phyloP scores from a whole-genome alignment of 2,329 filamentous ascomycete genomes.

The Scleromitrula shiraiana region DNA sequence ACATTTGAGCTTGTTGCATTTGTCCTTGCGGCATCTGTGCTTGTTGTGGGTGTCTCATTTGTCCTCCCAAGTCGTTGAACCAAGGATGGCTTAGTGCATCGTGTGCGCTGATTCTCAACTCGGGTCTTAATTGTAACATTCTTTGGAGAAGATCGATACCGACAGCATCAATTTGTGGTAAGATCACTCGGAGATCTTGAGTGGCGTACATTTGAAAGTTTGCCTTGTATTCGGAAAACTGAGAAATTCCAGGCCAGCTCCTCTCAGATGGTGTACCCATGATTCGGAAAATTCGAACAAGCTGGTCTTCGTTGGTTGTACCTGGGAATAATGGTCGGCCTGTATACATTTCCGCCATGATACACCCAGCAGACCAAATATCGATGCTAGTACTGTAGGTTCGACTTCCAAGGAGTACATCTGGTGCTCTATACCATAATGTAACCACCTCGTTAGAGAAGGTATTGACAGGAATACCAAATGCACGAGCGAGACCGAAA shows the following conservation, averaged over 20 bases:
- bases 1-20: not conserved
- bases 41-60: constrained; percentile 21
- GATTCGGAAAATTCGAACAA: constrained; percentile 92
- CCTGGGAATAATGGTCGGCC: constrained; percentile 92
- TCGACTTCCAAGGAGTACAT: constrained; percentile 85
- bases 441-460: constrained; percentile 98
- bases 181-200: constrained; percentile 76
- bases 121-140: constrained; percentile 89
- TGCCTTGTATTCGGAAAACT: constrained; percentile 95
- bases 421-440: constrained; percentile 93
- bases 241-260: constrained; percentile 89
- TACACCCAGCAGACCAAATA: constrained; percentile 98
- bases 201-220: constrained; percentile 93
- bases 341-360: constrained; percentile 99
- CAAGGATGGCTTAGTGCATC: constrained; percentile 86
- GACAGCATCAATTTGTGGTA: constrained; percentile 81
- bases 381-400: constrained; percentile 99
- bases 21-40: constrained; percentile 9
- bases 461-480: constrained; percentile 95
- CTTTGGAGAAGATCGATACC: constrained; percentile 81
- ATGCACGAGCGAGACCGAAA: constrained; percentile 87
- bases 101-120: constrained; percentile 80
- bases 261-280: constrained; percentile 97
- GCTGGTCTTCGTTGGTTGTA: constrained; percentile 96
- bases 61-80: constrained; percentile 62